Conservation (phyloP, 2,329 filamentous ascomycete species). For the Phyllosticta citribraziliensis region DNA sequence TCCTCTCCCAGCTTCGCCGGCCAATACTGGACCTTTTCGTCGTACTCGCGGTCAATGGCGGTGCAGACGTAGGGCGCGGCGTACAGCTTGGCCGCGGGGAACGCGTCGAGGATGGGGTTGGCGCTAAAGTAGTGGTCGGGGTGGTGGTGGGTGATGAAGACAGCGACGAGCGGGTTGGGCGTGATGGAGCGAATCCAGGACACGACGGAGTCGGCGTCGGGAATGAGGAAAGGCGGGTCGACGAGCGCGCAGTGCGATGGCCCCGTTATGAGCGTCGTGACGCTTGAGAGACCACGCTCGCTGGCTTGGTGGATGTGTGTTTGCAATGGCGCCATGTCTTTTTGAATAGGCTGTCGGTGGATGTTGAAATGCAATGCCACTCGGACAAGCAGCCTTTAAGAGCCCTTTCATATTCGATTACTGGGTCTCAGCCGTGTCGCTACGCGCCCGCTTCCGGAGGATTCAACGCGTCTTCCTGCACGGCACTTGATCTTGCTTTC, state of each 20-base stretch:
- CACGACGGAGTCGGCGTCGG: slow-evolving; percentile 20
- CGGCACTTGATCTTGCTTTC: neutral
- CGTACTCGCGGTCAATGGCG: slow-evolving; percentile 26
- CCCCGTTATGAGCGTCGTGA: slow-evolving; percentile 20
- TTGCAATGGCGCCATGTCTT: neutral
- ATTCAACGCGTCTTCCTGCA: neutral
- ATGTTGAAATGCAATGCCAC: too few relatives aligned
- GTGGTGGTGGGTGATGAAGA: slow-evolving; percentile 28
- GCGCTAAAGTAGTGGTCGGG: slow-evolving; percentile 21
- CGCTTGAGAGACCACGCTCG: slow-evolving; percentile 20
- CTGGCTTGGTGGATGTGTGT: slow-evolving; percentile 10
- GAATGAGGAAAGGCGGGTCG: slow-evolving; percentile 25
- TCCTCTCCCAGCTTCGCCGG: slow-evolving; percentile 19
- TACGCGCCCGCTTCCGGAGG: neutral
- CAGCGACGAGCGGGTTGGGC: slow-evolving; percentile 17
- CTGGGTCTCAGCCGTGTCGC: neutral
- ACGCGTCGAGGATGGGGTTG: slow-evolving; percentile 23
- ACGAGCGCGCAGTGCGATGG: slow-evolving; percentile 15
- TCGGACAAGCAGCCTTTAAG: neutral
- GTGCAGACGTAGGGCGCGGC: slow-evolving; percentile 18
- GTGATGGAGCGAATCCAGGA: slow-evolving; percentile 20
- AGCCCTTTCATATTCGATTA: neutral
- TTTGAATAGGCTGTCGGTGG: neutral
- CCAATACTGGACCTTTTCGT: slow-evolving; percentile 25
- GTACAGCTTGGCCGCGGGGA: slow-evolving; percentile 16